A percentile compares a stretch with the other conserved stretches of the same genome.
phyloP scores from a whole-genome alignment of 192 early-diverging fungal genomes.

The Coemansia sp. region DNA sequence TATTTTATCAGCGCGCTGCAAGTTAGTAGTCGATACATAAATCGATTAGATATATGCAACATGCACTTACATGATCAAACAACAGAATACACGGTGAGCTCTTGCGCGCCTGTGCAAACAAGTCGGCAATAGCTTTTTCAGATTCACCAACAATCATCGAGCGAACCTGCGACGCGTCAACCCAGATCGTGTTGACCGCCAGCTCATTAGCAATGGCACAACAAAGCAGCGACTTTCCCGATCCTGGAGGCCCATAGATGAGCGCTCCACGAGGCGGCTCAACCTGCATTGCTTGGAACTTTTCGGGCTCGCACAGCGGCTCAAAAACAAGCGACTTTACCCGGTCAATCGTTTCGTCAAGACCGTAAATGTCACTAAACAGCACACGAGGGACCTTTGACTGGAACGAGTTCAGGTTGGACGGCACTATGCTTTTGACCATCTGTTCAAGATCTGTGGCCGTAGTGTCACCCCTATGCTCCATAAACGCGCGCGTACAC shows the following conservation, averaged over 20 bases:
- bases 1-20: conserved; percentile 29
- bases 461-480: conserved; percentile 17
- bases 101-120: conserved; percentile 81
- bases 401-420: conserved; percentile 32
- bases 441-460: conserved; percentile 28
- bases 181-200: conserved; percentile 80
- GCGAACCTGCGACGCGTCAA: conserved; percentile 81
- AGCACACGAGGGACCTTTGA: conserved; percentile 60
- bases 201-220: conserved; percentile 77
- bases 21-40: neutral
- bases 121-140: conserved; percentile 76
- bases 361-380: conserved; percentile 77
- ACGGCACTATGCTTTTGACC: conserved; percentile 16
- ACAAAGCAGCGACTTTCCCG: conserved; percentile 87
- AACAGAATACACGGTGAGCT: conserved; percentile 87
- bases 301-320: conserved; percentile 51
- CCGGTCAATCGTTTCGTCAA: conserved; percentile 65
- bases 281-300: conserved; percentile 61
- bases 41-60: neutral
- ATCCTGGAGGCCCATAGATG: conserved; percentile 84
- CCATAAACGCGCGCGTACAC: conserved; percentile 58
- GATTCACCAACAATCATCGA: conserved; percentile 95
- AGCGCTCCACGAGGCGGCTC: conserved; percentile 76
- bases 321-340: conserved; percentile 54
- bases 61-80: conserved; percentile 72